Base-by-base conservation (phyloP, 345 rosid genomes). In the Brassica carinata region DNA sequence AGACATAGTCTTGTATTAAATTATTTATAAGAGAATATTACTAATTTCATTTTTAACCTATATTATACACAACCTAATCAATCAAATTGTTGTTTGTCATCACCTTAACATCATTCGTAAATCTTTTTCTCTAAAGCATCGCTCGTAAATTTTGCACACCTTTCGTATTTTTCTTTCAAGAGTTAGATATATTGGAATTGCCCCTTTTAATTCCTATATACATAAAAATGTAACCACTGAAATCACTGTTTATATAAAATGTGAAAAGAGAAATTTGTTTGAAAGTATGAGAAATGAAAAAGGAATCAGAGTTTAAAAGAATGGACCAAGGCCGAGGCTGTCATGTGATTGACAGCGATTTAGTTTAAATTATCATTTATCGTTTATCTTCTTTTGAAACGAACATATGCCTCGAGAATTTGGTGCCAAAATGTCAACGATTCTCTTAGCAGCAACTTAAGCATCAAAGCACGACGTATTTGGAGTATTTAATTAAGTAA, bases 341-440 rank as follows among this genome's bases (percentile, higher is more conserved):
- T 81, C 84, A 81, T 81, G 80, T 76, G 80, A 64, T 65, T 23
- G 80, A 71, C 80, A 81, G 77, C 76, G 69, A 76, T 40, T 29
- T 55, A 69, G 33, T 48, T 11, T 17, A 8, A 70, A 27, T 14
- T 68, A 68, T 70, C 43, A 75, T 40, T 69, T 75, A 51, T 63
- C 57, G 18, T 61, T 74, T 18, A 64, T 71, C 17, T 34, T 71
- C 55, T 76, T 76, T 76, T 81, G 69, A 65, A 81, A 69, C 64
- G 80, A 71, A 76, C 55, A 71, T 65, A 81, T 75, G 80, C 80
- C 84, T 76, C 38, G 80, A 81, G 84, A 76, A 71, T 64, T 76
- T 72, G 64, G 69, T 81, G 76, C 80, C 77, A 76, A 71, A 71
- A 81, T 81, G 84, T 81, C 84, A 81, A 81, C 80, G 77, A 76